A percentile compares a stretch with the other conserved stretches of the same genome.
Conservation (phyloP, 805 yeast genomes). For the Cyberlindnera samutprakarnensis region DNA sequence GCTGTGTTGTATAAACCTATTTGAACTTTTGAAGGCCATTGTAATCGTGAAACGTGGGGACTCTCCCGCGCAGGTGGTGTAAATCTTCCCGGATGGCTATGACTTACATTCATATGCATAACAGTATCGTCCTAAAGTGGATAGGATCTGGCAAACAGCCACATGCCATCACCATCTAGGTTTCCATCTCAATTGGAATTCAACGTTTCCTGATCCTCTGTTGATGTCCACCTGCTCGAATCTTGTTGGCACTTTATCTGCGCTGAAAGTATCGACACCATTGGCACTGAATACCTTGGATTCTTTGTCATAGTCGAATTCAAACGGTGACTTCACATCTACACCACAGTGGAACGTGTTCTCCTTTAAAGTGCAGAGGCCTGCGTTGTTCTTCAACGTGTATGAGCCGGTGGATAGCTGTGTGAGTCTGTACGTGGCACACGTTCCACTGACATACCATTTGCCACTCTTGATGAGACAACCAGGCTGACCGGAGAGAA, state of each 20-base stretch:
- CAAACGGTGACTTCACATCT: constrained; percentile 45
- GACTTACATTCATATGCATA: no score
- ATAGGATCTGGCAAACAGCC: no score
- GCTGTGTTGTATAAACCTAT: no score
- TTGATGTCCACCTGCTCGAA: constrained; percentile 38
- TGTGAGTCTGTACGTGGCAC: constrained; percentile 63
- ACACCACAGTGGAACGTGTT: constrained; percentile 31
- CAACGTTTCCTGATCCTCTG: constrained; percentile 28
- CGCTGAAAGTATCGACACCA: constrained; percentile 11
- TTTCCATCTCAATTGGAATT: constrained; percentile 25
- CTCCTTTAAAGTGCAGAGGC: constrained; percentile 54
- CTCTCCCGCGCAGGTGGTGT: no score
- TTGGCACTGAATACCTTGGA: constrained; percentile 7
- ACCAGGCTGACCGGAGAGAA: constrained; percentile 47
- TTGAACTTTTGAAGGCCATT: no score
- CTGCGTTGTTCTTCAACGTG: constrained; percentile 60
- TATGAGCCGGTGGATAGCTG: constrained; percentile 34
- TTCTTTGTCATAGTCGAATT: constrained; percentile 10
- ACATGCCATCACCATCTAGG: no score
- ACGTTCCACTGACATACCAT: constrained; percentile 76
- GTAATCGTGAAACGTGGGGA: no score
- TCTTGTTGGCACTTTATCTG: constrained; percentile 18
- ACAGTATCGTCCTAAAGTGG: no score
- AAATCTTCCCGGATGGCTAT: no score
- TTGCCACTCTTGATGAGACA: constrained; percentile 82